Evolutionary conservation across 768 basidiomycete genomes (phyloP).

Genomic region (Chalciporus pseudorubinellus): DNA sequence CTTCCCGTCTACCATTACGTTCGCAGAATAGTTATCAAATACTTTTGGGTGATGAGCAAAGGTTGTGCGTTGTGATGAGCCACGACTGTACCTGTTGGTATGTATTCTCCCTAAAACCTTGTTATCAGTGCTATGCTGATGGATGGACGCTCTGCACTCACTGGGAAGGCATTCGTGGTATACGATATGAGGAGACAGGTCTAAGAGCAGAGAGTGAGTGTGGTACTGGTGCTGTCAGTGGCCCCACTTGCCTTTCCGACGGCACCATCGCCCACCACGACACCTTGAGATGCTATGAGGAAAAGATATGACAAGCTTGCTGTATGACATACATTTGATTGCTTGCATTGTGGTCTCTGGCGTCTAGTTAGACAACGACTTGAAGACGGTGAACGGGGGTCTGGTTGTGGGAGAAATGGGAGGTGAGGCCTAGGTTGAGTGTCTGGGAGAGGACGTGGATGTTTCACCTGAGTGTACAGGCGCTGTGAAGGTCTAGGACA

Average conservation of each 20-base stretch:
- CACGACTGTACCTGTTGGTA: slow-evolving; percentile 73
- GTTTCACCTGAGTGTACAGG: slow-evolving; percentile 6
- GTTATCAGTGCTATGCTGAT: slow-evolving; percentile 18
- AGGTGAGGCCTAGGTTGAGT: slow-evolving; percentile 11
- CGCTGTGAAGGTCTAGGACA: slow-evolving; percentile 6
- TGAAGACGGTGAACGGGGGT: slow-evolving; percentile 3
- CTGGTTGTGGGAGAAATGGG: slow-evolving; percentile 12
- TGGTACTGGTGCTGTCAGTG: slow-evolving; percentile 2
- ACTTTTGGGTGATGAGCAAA: slow-evolving; percentile 46
- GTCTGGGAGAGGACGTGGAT: neutral
- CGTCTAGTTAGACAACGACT: slow-evolving; percentile 14
- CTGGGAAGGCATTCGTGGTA: slow-evolving; percentile 97
- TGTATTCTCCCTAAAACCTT: slow-evolving; percentile 81
- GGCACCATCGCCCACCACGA: slow-evolving; percentile 98
- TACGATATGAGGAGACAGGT: slow-evolving; percentile 99
- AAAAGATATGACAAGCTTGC: slow-evolving; percentile 13
- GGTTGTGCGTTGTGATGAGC: neutral
- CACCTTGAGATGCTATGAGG: slow-evolving; percentile 58
- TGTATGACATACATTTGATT: slow-evolving; percentile 74
- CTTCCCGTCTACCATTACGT: slow-evolving; percentile 98
- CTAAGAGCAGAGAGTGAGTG: slow-evolving; percentile 41
- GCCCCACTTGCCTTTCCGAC: slow-evolving; percentile 81
- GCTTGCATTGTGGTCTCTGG: slow-evolving; percentile 63
- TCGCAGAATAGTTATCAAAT: slow-evolving; percentile 98
- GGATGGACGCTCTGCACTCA: slow-evolving; percentile 41